A percentile compares a stretch with the other conserved stretches of the same genome.
Evolutionary conservation across 345 rosid species (phyloP).

Genomic region (Syzygium jambos): DNA sequence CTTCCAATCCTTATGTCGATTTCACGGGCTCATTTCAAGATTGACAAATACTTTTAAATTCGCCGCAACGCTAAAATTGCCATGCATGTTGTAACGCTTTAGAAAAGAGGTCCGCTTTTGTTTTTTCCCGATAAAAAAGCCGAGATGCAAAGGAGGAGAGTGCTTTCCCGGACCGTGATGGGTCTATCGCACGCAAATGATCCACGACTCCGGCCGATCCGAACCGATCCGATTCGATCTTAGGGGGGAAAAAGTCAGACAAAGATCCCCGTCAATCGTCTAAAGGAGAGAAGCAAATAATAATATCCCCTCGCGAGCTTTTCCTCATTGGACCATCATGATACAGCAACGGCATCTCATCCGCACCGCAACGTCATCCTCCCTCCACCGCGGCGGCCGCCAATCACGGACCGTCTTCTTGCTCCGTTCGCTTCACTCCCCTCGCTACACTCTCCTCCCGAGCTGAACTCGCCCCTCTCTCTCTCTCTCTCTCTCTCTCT

Average conservation of each 20-base stretch:
- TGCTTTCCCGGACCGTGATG: not conserved
- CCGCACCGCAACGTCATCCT: not conserved
- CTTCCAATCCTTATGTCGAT: not conserved
- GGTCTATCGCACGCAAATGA: no score
- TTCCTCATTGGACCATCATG: not conserved
- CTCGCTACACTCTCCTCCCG: not conserved
- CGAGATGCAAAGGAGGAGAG: not conserved
- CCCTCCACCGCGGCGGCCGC: not conserved
- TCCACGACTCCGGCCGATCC: not conserved
- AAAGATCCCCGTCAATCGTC: not conserved
- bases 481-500: not conserved
- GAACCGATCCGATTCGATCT: not conserved
- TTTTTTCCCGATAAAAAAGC: no score
- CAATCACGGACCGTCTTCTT: not conserved
- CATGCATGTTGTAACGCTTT: not conserved
- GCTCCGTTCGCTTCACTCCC: not conserved
- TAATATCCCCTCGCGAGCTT: not conserved
- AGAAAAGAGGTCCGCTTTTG: not conserved
- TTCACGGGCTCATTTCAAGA: not conserved
- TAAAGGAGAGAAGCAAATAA: not conserved
- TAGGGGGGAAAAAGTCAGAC: accelerated
- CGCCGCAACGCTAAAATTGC: not conserved
- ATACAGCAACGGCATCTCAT: not conserved
- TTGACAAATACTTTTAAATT: not conserved
- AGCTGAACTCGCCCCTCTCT: not conserved